phyloP scores from a whole-genome alignment of 1,139 yeast species.

The Lodderomyces theae region DNA sequence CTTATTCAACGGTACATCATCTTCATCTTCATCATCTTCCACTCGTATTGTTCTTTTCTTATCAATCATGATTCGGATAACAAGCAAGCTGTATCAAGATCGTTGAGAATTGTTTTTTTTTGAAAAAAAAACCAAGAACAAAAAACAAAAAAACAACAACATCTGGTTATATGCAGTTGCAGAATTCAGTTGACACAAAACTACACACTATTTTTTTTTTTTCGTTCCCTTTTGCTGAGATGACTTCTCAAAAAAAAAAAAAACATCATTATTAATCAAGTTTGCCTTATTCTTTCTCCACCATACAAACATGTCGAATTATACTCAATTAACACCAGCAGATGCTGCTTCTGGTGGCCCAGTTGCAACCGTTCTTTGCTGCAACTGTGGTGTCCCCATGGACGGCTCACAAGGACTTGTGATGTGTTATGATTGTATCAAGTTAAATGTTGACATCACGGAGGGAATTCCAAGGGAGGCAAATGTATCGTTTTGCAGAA shows the following conservation, averaged over 20 bases:
- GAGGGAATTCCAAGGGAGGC: conserved; percentile 96
- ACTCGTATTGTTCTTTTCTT: conserved; percentile 27
- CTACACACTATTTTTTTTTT: no score
- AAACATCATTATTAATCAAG: not conserved
- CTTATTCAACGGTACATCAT: conserved; percentile 37
- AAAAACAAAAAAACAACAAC: not conserved
- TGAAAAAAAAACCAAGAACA: no score
- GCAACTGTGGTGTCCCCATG: conserved; percentile 98
- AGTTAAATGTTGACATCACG: conserved; percentile 89
- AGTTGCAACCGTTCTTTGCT: conserved; percentile 85
- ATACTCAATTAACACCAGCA: conserved; percentile 40
- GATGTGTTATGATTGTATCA: conserved; percentile 97
- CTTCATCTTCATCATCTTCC: conserved; percentile 37
- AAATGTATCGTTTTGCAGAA: conserved; percentile 87
- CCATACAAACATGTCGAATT: conserved; percentile 41
- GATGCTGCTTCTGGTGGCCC: conserved; percentile 21
- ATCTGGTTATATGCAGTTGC: not conserved
- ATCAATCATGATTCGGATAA: conserved; percentile 25
- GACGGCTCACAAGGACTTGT: conserved; percentile 93
- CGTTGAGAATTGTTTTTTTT: no score
- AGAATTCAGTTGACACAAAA: not conserved
- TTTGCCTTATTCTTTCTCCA: not conserved
- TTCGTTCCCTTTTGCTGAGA: no score
- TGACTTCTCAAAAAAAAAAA: conserved; percentile 4
- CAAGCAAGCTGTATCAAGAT: no score